Evolutionary conservation across 805 yeast genomes (phyloP), one percentile per base, ranked within the genome.

Genomic region (Candida coquimbonensis): DNA sequence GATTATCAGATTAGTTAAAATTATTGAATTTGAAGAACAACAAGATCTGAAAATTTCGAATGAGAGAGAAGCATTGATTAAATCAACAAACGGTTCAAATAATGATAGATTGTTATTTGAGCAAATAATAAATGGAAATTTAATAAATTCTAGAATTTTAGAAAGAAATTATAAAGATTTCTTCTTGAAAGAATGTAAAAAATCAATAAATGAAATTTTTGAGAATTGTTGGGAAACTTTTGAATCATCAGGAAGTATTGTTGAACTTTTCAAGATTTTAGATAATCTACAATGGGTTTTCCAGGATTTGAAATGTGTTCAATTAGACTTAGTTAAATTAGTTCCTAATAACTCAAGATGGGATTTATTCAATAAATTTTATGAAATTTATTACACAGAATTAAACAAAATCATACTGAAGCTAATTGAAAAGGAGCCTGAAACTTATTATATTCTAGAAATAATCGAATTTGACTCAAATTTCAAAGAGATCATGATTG

Each of bases 231-330:
- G 70, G 55, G 77, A 73, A 48, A 73, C 73, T 47, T 81, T 72
- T 58, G 67, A 64, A 25, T 77, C 73, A 4, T 66, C 62, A 17
- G 70, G 66, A 19, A 67, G 59, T 38, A 72, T 38, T 1, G 44
- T 36, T 16, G 46, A 49, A 38, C 17, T 73, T 35, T 78, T 81
- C 63, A 72, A 71, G 16, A 79, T 88, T 1, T 70, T 86, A 47
- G 82, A 83, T 36, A 80, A 85, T 53, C 65, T 90, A 45, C 82
- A 80, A 47, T 91, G 96, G 90, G 75, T 89, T 17, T 87, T 83
- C 61, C 82, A 83, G 53, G 97, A 91, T 56, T 66, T 93, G 45
- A 64, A 74, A 29, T 75, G 83, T 46, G 87, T 85, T 5, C 74
- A 78, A 46, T 74, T 75, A 21, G 80, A 80, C 29, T 66, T 87